Conservation (phyloP, 148 eudicot genomes). For the Euryodendron excelsum region DNA sequence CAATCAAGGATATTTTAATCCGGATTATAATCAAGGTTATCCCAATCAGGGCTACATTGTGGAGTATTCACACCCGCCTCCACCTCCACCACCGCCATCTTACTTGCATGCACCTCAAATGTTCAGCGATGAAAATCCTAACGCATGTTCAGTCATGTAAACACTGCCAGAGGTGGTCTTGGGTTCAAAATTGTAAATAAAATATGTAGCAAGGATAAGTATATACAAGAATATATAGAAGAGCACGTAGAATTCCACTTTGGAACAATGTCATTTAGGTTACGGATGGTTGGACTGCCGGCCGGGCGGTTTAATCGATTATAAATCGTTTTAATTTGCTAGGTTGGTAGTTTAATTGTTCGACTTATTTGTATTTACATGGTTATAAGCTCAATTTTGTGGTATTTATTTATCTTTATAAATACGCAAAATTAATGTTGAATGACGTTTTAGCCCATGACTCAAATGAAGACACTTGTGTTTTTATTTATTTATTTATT, state of each 20-base stretch:
- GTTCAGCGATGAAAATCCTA: conserved; percentile 16
- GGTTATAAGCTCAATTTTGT: conserved; percentile 7
- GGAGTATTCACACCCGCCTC: neutral
- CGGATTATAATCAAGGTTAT: conserved; percentile 4
- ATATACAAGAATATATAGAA: neutral
- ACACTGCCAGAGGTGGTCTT: neutral
- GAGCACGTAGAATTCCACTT: neutral
- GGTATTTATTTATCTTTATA: neutral
- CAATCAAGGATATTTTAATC: conserved; percentile 3
- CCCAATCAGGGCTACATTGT: neutral
- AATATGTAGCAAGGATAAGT: neutral
- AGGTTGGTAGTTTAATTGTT: conserved; percentile 9
- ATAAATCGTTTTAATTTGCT: neutral
- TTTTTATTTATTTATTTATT: no score
- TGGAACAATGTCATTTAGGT: neutral
- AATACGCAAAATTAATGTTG: neutral
- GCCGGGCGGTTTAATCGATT: neutral
- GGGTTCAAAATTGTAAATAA: conserved; percentile 12
- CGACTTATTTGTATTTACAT: neutral
- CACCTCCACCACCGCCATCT: neutral
- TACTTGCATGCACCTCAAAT: neutral
- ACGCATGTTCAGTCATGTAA: conserved; percentile 14
- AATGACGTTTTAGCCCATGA: neutral
- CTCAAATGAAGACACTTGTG: neutral
- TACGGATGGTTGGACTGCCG: neutral